Base-by-base conservation (phyloP, 345 rosid species). In the Trapa incisa region DNA sequence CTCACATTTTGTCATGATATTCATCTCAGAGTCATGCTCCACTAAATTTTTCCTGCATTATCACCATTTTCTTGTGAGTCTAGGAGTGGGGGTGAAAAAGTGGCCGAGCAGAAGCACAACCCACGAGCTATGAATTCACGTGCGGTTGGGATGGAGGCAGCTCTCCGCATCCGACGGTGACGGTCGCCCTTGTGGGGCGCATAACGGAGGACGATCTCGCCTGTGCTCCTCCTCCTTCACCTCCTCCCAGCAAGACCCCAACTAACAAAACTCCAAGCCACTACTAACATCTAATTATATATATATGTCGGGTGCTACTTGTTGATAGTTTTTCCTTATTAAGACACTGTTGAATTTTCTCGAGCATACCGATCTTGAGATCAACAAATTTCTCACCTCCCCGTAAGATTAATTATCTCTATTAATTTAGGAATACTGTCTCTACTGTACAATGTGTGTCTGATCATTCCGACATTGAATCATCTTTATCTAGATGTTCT, bases 81-180 rank as follows among this genome's bases (percentile, higher is more conserved):
- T 22, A 22, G 29, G 29, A 22, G 29, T 47, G 6, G 53, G 41
- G 52, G 41, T 32, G 14, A 22, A 63, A 45, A 45, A 7, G 13
- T 45, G 2, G 15, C 15, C 12, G 9, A 15, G 33, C 5, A n/a
- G 35, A 41, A n/a, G 22, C 60, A 54, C 9, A 54, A 8, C 15
- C 5, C 17, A 33, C 9, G 38, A 35, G 45, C 41, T 71, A 63
- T 80, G 35, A 70, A 75, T 45, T 37, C 63, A 71, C 75, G 79
- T 78, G 83, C 74, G 78, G 82, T 58, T 32, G 63, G 63, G 35
- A 65, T 50, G 64, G 84, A 84, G 80, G 81, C 75, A 67, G 48
- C 67, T 57, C 33, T 2, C 76, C 74, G 75, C 79, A 80, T 84
- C 86, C 48, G 75, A 80, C 80, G 86, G 89, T 80, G 71, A 7